Evolutionary conservation across 345 rosid species (phyloP).

Genomic region (Populus pruinosa): DNA sequence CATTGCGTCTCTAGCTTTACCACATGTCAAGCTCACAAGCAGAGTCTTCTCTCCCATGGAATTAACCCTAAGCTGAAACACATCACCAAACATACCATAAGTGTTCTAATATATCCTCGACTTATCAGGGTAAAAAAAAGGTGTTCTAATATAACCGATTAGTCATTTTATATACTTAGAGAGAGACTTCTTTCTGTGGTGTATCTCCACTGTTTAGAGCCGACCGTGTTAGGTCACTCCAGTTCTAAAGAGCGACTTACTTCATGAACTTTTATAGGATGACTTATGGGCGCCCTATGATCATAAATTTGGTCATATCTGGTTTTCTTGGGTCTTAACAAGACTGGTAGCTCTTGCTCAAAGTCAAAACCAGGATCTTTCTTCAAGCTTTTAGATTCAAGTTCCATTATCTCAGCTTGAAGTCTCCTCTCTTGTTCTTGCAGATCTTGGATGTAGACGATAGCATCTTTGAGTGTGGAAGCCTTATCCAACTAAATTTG

Average conservation of each 20-base stretch:
- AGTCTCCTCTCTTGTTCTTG: constrained; percentile 74
- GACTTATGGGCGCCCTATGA: constrained; percentile 32
- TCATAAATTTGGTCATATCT: constrained; percentile 43
- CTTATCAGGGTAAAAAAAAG: too few species aligned
- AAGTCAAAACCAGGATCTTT: constrained; percentile 30
- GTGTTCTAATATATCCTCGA: not conserved
- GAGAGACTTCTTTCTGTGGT: not conserved
- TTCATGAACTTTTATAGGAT: constrained; percentile 69
- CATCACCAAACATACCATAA: not conserved
- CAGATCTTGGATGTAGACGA: constrained; percentile 75
- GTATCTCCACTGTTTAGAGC: not conserved
- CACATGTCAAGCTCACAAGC: constrained; percentile 79
- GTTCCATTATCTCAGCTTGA: constrained; percentile 63
- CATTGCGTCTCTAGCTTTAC: constrained; percentile 75
- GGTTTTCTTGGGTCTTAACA: constrained; percentile 70
- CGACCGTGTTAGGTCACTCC: too few species aligned
- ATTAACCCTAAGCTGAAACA: constrained; percentile 59
- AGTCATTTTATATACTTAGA: not conserved
- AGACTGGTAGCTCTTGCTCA: constrained; percentile 53
- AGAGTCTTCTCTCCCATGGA: constrained; percentile 67
- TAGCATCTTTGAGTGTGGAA: constrained; percentile 89
- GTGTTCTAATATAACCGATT: not conserved
- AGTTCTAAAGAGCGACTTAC: constrained; percentile 13
- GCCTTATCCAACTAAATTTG: constrained; percentile 84
- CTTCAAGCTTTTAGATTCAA: constrained; percentile 51